Conservation (phyloP, 2,329 filamentous ascomycete species). For the Aureobasidium melanogenum region DNA sequence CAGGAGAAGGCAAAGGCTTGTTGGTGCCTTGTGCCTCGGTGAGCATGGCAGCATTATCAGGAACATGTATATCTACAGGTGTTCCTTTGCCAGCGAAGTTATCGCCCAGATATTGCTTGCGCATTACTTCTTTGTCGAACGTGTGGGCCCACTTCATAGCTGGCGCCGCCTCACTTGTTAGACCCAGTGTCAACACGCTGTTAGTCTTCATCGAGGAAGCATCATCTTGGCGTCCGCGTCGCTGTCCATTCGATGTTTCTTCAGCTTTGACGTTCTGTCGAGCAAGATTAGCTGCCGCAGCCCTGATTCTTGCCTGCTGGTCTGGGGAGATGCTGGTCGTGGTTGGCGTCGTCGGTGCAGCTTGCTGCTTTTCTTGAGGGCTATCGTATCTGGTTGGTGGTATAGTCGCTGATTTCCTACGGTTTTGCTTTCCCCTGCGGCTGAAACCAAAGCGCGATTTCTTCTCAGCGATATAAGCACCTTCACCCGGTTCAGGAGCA, state of each 20-base stretch:
- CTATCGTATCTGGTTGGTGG: constrained; percentile 25
- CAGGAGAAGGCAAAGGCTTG: neutral
- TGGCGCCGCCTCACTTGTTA: constrained; percentile 78
- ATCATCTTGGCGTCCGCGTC: constrained; percentile 48
- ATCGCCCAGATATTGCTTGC: constrained; percentile 77
- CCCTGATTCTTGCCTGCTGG: constrained; percentile 87
- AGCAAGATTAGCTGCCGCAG: constrained; percentile 76
- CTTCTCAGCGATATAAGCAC: constrained; percentile 90
- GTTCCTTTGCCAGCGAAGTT: constrained; percentile 60
- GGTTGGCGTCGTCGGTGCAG: constrained; percentile 49
- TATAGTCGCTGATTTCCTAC: constrained; percentile 56
- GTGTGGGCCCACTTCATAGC: constrained; percentile 96
- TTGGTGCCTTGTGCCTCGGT: constrained; percentile 8
- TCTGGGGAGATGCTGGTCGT: constrained; percentile 82
- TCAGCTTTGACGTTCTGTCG: constrained; percentile 53
- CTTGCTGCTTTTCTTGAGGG: constrained; percentile 28
- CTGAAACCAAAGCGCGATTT: constrained; percentile 83
- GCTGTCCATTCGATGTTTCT: constrained; percentile 41
- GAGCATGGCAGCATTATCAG: constrained; percentile 11
- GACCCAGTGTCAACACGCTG: constrained; percentile 82
- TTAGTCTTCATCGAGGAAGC: constrained; percentile 63
- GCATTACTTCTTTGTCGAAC: constrained; percentile 83
- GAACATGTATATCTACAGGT: constrained; percentile 29
- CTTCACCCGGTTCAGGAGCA: constrained; percentile 71
- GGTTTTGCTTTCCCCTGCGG: constrained; percentile 59